Conservation (phyloP, 371 early-diverging fungal genomes). For the Mortierella sp. region DNA sequence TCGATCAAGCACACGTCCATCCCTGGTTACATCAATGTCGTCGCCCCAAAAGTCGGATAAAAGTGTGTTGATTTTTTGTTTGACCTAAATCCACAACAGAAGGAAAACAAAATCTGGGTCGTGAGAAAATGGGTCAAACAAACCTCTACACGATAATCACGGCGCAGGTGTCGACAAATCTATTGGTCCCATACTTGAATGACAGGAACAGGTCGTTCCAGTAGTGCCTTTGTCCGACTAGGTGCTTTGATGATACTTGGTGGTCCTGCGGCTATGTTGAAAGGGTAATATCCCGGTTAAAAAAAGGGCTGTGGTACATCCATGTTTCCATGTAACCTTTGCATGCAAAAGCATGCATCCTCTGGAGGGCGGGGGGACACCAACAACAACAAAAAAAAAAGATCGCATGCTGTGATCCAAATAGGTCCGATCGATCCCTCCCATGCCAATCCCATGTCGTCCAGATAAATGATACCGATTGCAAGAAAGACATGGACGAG, state of each 20-base stretch:
- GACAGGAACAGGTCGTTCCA: conserved; percentile 42
- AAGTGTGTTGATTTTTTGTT: conserved; percentile 44
- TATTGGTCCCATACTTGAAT: conserved; percentile 33
- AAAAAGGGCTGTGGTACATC: no score
- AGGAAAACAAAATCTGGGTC: background rate
- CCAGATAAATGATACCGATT: no score
- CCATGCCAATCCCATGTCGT: background rate
- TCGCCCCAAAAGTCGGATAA: conserved; percentile 50
- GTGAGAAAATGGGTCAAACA: no score
- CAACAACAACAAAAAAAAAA: conserved; percentile 1
- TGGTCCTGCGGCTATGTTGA: conserved; percentile 36
- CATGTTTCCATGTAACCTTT: no score
- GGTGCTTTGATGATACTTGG: conserved; percentile 43
- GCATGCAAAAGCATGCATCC: no score
- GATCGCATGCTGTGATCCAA: no score
- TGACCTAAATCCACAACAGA: conserved; percentile 19
- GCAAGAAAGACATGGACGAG: no score
- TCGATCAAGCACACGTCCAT: conserved; percentile 43
- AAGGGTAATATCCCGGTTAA: no score
- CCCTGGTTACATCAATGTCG: conserved; percentile 32
- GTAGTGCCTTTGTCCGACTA: conserved; percentile 33
- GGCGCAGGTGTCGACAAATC: no score
- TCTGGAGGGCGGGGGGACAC: no score
- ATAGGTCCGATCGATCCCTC: background rate
- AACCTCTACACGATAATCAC: no score